A percentile compares a stretch with the other conserved stretches of the same genome.
phyloP scores from a whole-genome alignment of 305 asterid species.

The Fraxinus ornus region DNA sequence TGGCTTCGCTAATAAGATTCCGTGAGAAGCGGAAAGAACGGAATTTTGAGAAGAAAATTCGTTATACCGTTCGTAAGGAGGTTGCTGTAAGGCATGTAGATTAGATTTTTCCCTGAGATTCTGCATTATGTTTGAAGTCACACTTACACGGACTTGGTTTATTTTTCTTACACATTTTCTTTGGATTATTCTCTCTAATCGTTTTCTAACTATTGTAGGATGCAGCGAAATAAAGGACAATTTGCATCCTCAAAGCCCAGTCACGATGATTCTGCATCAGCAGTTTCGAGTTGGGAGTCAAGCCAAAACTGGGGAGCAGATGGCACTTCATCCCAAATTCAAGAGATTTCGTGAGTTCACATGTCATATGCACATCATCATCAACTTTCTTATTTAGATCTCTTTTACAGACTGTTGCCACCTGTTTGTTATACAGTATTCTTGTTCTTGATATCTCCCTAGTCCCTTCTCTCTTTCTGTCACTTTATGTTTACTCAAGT shows the following conservation, averaged over 20 bases:
- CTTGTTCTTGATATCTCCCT: not conserved
- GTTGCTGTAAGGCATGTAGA: slow-evolving; percentile 49
- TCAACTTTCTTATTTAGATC: slow-evolving; percentile 4
- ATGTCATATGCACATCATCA: not conserved
- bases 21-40: slow-evolving; percentile 64
- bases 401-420: slow-evolving; percentile 7
- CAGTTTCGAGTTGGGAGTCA: slow-evolving; percentile 66
- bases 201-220: slow-evolving; percentile 27
- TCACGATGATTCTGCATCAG: slow-evolving; percentile 57
- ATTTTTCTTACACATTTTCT: not conserved
- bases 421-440: slow-evolving; percentile 1
- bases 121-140: slow-evolving; percentile 5
- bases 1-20: slow-evolving; percentile 53
- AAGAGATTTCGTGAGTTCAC: slow-evolving; percentile 56
- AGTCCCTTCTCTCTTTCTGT: not conserved
- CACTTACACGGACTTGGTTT: not conserved
- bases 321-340: slow-evolving; percentile 46
- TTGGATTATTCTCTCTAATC: not conserved
- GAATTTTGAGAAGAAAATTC: slow-evolving; percentile 60
- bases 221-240: slow-evolving; percentile 61
- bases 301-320: slow-evolving; percentile 50
- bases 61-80: slow-evolving; percentile 64
- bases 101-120: not conserved
- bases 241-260: slow-evolving; percentile 50
- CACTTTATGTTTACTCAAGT: not conserved